phyloP scores from a whole-genome alignment of 2,329 filamentous ascomycete genomes.

The Cyphellophora attinorum region DNA sequence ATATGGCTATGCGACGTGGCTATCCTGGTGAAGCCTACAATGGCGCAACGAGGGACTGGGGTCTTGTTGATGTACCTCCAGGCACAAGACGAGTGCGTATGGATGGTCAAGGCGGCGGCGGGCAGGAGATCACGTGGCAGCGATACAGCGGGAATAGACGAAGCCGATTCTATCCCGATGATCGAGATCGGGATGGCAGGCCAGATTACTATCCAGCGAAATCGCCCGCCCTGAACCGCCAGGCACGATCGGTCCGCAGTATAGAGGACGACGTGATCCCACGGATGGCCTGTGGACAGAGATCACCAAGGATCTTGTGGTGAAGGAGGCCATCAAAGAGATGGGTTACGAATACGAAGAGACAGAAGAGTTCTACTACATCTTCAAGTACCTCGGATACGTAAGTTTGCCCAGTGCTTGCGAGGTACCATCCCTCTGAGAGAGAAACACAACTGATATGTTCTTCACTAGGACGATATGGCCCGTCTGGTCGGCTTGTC shows the following conservation, averaged over 20 bases:
- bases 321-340: constrained; percentile 75
- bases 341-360: constrained; percentile 84
- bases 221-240: constrained; percentile 28
- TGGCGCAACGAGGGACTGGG: constrained; percentile 67
- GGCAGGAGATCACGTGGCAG: constrained; percentile 68
- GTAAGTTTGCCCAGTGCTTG: constrained; percentile 47
- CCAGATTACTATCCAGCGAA: constrained; percentile 52
- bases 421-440: not conserved
- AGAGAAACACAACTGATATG: constrained; percentile 23
- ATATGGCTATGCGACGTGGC: constrained; percentile 59
- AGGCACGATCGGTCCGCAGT: constrained; percentile 34
- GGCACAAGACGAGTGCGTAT: constrained; percentile 74
- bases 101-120: constrained; percentile 67
- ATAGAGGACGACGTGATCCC: constrained; percentile 26
- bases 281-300: constrained; percentile 80
- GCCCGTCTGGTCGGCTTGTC: constrained; percentile 72
- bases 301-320: constrained; percentile 85
- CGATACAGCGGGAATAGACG: constrained; percentile 69
- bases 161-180: constrained; percentile 63
- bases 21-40: constrained; percentile 64
- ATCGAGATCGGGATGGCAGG: too few species aligned
- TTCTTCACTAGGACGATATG: constrained; percentile 63
- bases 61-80: constrained; percentile 73
- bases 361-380: constrained; percentile 80
- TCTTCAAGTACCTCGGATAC: constrained; percentile 81